phyloP scores from a whole-genome alignment of 2,329 filamentous ascomycete species.

The Claviceps sp. region DNA sequence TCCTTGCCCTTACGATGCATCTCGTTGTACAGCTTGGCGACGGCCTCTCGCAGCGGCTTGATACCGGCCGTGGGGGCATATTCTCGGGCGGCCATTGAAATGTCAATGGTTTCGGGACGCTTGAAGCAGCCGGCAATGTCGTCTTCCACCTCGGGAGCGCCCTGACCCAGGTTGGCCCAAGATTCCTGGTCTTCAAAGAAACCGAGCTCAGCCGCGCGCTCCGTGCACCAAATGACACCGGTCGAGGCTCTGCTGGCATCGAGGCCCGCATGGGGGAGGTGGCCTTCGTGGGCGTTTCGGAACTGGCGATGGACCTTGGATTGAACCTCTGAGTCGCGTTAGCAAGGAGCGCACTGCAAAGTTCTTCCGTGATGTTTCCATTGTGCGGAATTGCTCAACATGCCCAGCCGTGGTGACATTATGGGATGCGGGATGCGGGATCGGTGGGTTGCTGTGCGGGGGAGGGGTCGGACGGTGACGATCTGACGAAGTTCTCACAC shows the following conservation, averaged over 20 bases:
- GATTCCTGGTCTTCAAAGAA: conserved; percentile 66
- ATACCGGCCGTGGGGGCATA: conserved; percentile 93
- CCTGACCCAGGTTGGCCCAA: conserved; percentile 92
- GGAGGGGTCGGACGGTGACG: neutral
- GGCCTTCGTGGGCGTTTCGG: conserved; percentile 78
- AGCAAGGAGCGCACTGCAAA: conserved; percentile 2
- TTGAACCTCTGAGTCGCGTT: conserved; percentile 48
- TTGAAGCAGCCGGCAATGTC: conserved; percentile 83
- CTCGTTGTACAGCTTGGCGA: conserved; percentile 85
- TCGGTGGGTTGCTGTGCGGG: neutral
- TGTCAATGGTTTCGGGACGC: conserved; percentile 64
- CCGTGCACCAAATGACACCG: conserved; percentile 86
- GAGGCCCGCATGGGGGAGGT: conserved; percentile 80
- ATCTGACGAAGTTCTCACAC: neutral
- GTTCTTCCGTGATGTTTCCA: too few relatives aligned
- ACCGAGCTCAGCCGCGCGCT: conserved; percentile 78
- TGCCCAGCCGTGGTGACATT: neutral
- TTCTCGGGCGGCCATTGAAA: conserved; percentile 67
- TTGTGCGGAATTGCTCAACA: too few relatives aligned
- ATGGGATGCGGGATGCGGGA: too few relatives aligned
- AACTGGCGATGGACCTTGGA: conserved; percentile 84
- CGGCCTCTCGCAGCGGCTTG: conserved; percentile 75
- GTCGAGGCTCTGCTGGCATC: conserved; percentile 81
- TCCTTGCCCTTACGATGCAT: conserved; percentile 79
- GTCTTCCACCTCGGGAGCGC: conserved; percentile 85